phyloP scores from a whole-genome alignment of 2,329 filamentous ascomycete genomes.

The Calonectria pseudoturangicola region DNA sequence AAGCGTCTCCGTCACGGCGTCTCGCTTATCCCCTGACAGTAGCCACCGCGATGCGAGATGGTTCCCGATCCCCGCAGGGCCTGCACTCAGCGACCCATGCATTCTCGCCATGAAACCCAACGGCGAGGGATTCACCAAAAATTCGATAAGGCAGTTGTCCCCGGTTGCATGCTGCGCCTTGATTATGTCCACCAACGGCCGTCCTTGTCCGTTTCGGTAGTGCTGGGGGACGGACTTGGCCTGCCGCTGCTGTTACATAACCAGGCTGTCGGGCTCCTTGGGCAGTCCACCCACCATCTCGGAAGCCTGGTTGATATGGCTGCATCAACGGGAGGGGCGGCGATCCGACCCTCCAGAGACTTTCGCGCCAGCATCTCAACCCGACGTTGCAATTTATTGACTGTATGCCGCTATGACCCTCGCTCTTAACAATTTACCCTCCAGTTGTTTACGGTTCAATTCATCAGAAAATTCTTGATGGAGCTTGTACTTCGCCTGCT shows the following conservation, averaged over 20 bases:
- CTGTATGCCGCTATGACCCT: conserved; percentile 36
- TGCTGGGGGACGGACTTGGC: conserved; percentile 31
- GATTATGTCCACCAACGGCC: conserved; percentile 8
- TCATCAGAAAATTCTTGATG: not conserved
- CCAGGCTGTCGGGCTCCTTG: conserved; percentile 12
- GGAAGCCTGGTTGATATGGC: conserved; percentile 27
- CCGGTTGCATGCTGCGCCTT: conserved; percentile 2
- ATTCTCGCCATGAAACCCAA: conserved; percentile 15
- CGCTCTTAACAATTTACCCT: conserved; percentile 21
- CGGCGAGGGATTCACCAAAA: not conserved
- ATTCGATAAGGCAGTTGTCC: conserved; percentile 27
- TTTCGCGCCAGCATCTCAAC: conserved; percentile 9
- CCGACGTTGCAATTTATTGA: conserved; percentile 19
- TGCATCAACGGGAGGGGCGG: conserved; percentile 28
- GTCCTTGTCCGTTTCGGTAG: not conserved
- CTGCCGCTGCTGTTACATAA: conserved; percentile 31
- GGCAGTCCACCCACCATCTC: conserved; percentile 25
- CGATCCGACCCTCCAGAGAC: conserved; percentile 26
- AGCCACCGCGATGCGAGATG: conserved; percentile 40
- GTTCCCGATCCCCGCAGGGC: conserved; percentile 37
- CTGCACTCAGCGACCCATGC: conserved; percentile 27
- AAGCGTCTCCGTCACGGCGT: conserved; percentile 24
- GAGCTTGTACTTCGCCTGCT: not conserved
- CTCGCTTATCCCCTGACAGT: conserved; percentile 39
- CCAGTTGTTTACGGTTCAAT: not conserved